Evolutionary conservation across 2,329 filamentous ascomycete species (phyloP), one percentile per base, ranked within the genome.

Genomic region (Cordyceps javanica): DNA sequence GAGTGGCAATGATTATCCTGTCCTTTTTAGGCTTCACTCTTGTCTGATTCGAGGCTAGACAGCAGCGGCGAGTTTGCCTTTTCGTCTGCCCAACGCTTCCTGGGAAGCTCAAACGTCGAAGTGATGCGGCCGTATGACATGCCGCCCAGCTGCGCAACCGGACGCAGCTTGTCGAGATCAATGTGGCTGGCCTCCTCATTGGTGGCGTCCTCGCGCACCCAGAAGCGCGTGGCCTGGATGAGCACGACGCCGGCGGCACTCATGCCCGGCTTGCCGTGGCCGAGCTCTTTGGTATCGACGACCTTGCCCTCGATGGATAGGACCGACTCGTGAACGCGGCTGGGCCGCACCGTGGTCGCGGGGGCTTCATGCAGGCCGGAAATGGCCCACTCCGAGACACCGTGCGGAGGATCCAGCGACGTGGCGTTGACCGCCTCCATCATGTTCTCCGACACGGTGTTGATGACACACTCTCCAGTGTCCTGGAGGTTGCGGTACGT

Each of bases 401-500:
- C 89, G 60, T 85, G 85, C 0, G 91, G 90, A 0, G 88, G 82
- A 69, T 94, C 89, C 64, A 94, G 82, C 13, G 80, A 80, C 1
- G 86, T 83, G 13, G 83, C 81, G 68, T 94, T 95, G 26, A 90
- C 90, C 0, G 91, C 90, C 73, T 95, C 90, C 63, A 91, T 70
- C 69, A 86, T 93, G 68, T 86, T 82, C 72, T 94, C 90, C 2
- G 81, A 84, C 64, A 95, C 88, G 62, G 94, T 88, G 72, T 91
- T 95, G 71, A 95, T 86, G 41, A 83, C 81, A 69, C 89, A 91
- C 73, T 95, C 89, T 38, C 80, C 76, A 0, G 79, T 85, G 44
- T 88, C 87, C 8, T 79, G 67, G 57, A 96, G 75, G 67, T 93
- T 91, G 63, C 76, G 77, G 57, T 92, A 74, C n/a, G 86, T 86